Evolutionary conservation across 2,329 filamentous ascomycete genomes (phyloP).

Genomic region (Colletotrichum plurivorum): DNA sequence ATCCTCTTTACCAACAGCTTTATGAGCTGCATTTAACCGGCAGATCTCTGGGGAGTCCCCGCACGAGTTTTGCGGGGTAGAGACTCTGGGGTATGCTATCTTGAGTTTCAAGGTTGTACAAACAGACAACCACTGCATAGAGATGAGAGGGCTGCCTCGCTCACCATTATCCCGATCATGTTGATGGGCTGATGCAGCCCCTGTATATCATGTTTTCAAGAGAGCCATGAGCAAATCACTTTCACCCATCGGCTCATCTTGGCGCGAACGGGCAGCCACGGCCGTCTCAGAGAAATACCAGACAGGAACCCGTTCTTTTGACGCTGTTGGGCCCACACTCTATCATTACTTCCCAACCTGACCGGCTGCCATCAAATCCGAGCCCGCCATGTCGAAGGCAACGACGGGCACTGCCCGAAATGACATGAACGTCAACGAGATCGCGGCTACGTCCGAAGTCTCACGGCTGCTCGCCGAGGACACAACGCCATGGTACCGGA

Average conservation of each 20-base stretch:
- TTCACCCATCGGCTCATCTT: not conserved
- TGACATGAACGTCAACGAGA: not conserved
- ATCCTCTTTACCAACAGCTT: not conserved
- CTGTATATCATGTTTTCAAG: not conserved
- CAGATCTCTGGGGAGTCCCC: not conserved
- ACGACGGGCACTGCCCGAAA: not conserved
- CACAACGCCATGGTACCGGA: slow-evolving; percentile 42
- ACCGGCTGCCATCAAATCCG: not conserved
- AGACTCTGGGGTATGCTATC: not conserved
- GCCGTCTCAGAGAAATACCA: not conserved
- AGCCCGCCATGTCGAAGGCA: not conserved
- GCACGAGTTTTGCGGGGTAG: not conserved
- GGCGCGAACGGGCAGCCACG: not conserved
- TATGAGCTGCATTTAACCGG: not conserved
- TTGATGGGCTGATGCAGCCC: not conserved
- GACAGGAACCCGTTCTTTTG: not conserved
- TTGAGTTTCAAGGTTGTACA: not conserved
- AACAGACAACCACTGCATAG: not conserved
- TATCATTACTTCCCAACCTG: not conserved
- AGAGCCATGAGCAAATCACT: not conserved
- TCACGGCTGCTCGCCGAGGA: slow-evolving; percentile 35
- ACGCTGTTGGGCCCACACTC: not conserved
- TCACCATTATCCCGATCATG: not conserved
- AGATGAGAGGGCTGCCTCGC: not conserved
- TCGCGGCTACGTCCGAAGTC: slow-evolving; percentile 30